Conservation (phyloP, 208 protist genomes). For the Leptomonas seymouri region DNA sequence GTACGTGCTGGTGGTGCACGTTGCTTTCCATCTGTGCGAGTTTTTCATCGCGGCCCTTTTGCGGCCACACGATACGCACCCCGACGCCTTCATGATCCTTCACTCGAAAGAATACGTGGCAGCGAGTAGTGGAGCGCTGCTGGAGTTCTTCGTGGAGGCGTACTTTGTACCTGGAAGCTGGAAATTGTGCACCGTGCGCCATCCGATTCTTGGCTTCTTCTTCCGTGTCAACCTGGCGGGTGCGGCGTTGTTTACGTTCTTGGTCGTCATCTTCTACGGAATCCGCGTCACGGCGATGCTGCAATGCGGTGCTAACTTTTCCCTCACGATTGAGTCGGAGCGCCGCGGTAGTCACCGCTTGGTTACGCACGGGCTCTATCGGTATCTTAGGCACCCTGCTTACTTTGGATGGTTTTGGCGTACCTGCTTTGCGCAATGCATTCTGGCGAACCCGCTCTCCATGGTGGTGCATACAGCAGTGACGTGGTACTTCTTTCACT, state of each 20-base stretch:
- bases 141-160: slow-evolving; percentile 79
- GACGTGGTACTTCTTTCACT: slow-evolving; percentile 92
- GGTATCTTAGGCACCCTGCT: slow-evolving; percentile 89
- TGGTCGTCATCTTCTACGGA: slow-evolving; percentile 61
- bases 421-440: slow-evolving; percentile 88
- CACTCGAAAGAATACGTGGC: slow-evolving; percentile 70
- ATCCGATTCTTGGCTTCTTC: slow-evolving; percentile 14
- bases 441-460: slow-evolving; percentile 94
- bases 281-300: slow-evolving; percentile 83
- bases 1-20: slow-evolving; percentile 61
- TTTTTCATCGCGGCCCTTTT: slow-evolving; percentile 58
- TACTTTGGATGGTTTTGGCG: slow-evolving; percentile 98
- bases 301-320: slow-evolving; percentile 87
- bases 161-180: slow-evolving; percentile 57
- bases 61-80: slow-evolving; percentile 71
- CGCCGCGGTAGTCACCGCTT: slow-evolving; percentile 80
- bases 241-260: slow-evolving; percentile 36
- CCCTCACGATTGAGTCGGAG: slow-evolving; percentile 73
- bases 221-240: slow-evolving; percentile 49
- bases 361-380: slow-evolving; percentile 92
- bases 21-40: slow-evolving; percentile 83
- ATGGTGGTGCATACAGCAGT: slow-evolving; percentile 68
- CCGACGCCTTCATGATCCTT: slow-evolving; percentile 84
- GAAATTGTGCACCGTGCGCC: slow-evolving; percentile 38
- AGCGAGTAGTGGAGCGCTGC: slow-evolving; percentile 43